phyloP scores from a whole-genome alignment of 495 filamentous ascomycete species.

The Podospora appendiculata region DNA sequence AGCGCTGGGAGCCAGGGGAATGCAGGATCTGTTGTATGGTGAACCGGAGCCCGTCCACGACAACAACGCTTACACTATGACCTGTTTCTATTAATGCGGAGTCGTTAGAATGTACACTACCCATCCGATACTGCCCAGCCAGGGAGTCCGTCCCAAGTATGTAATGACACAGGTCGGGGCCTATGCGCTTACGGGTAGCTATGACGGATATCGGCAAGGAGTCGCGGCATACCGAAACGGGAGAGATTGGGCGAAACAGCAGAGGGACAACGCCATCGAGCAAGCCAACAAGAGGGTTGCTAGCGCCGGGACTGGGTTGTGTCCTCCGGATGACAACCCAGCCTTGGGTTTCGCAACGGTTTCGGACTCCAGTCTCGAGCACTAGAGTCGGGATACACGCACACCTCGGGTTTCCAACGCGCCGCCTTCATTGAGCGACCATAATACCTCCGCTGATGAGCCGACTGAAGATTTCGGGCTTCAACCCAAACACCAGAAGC shows the following conservation, averaged over 20 bases:
- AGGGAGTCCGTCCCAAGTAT: constrained; percentile 26
- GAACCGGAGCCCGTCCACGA: constrained; percentile 28
- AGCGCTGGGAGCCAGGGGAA: constrained; percentile 37
- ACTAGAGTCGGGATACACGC: too few relatives aligned
- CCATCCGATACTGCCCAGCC: constrained; percentile 11
- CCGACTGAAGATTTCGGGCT: too few relatives aligned
- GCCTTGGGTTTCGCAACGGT: too few relatives aligned
- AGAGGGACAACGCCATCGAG: constrained; percentile 13
- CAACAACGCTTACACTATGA: constrained; percentile 26
- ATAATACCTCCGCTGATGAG: too few relatives aligned
- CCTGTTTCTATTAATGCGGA: constrained; percentile 26
- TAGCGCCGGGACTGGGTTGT: too few relatives aligned
- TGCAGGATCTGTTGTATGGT: constrained; percentile 34
- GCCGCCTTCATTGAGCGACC: too few relatives aligned
- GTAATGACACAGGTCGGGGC: constrained; percentile 29
- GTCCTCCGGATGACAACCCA: too few relatives aligned
- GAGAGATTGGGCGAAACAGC: constrained; percentile 8
- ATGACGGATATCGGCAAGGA: not conserved
- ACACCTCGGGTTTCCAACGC: too few relatives aligned
- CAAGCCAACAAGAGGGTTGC: constrained; percentile 8
- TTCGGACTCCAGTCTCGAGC: too few relatives aligned
- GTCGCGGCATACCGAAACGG: constrained; percentile 12
- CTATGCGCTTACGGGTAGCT: not conserved
- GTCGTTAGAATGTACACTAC: constrained; percentile 28
- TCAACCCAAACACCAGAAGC: too few relatives aligned